Conservation (phyloP, 139 green algal species). For the Microglena sp. region DNA sequence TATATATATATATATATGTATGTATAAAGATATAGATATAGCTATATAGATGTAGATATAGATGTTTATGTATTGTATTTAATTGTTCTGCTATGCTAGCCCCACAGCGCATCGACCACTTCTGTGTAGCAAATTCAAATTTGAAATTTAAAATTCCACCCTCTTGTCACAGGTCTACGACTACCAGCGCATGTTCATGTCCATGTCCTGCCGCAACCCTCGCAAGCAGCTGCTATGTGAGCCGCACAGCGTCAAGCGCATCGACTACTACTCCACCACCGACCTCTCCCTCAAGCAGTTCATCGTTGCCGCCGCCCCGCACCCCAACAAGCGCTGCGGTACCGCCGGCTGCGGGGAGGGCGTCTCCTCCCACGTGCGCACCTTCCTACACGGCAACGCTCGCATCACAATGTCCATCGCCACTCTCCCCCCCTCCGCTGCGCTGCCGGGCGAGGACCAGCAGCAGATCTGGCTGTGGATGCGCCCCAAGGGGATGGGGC, state of each 20-base stretch:
- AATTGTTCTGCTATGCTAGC: no score
- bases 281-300: slow-evolving; percentile 60
- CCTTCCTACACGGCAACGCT: slow-evolving; percentile 53
- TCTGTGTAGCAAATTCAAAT: no score
- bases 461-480: slow-evolving; percentile 72
- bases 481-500: slow-evolving; percentile 42
- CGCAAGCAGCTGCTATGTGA: slow-evolving; percentile 55
- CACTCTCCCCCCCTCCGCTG: slow-evolving; percentile 17
- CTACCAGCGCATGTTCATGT: slow-evolving; percentile 33
- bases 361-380: slow-evolving; percentile 49
- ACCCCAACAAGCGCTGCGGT: slow-evolving; percentile 17
- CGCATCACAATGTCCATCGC: slow-evolving; percentile 47
- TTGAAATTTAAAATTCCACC: no score
- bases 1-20: no score
- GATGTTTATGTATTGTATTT: no score
- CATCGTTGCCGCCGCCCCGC: slow-evolving; percentile 37
- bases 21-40: no score
- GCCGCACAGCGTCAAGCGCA: slow-evolving; percentile 45
- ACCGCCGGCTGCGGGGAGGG: slow-evolving; percentile 15
- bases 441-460: slow-evolving; percentile 49
- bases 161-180: slow-evolving; percentile 14
- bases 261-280: slow-evolving; percentile 52
- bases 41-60: no score
- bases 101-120: no score
- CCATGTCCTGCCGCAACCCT: slow-evolving; percentile 55